Base-by-base conservation (phyloP, 2,329 filamentous ascomycete species). In the Cytospora leucostoma region DNA sequence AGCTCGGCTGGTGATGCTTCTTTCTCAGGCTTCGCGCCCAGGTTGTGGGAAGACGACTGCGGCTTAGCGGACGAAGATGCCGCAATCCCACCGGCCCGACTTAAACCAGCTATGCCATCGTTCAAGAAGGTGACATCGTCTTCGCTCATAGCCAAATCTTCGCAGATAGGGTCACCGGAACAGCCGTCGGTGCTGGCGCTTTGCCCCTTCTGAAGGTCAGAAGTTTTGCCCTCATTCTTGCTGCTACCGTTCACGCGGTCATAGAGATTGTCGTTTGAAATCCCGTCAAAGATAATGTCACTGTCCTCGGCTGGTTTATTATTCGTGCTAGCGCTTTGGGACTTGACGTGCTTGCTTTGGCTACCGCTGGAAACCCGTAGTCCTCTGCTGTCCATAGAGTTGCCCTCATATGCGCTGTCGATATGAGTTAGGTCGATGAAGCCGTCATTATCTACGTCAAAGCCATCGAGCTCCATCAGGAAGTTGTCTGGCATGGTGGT, bases 391-490 rank as follows among this genome's bases (percentile, higher is more conserved):
- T 34, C 34, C 40, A 52, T 34, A 27, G 56, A 52, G 17, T 27
- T 54, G n/a, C 49, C 56, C 3, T 53, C 61, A 12, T 21, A 21
- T 13, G 47, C 4, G 38, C n/a, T 33, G 33, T 58, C 61, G 5
- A 55, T 34, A 19, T 47, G 32, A 32, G 62, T 64, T 7, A 66
- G 59, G 49, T 66, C 64, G 15, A 66, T 54, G 4, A 66, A 21
- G 17, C 61, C 64, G 12, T 66, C 62, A 1, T 47, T 58, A 56
- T 66, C 64, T 12, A 64, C 27, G 17, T 62, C 51, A 27, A 54
- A 64, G 47, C 19, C 40, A 15, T 47, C 47, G 1, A 64, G 49
- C 19, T 59, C 54, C n/a, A 19, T 17, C 2, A 34, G 0, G 5
- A 6, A 15, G 8, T 32, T n/a, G 0, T 7, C 6, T 15, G 10